Evolutionary conservation across 2,329 filamentous ascomycete species (phyloP).

Genomic region (Venturia aucupariae): DNA sequence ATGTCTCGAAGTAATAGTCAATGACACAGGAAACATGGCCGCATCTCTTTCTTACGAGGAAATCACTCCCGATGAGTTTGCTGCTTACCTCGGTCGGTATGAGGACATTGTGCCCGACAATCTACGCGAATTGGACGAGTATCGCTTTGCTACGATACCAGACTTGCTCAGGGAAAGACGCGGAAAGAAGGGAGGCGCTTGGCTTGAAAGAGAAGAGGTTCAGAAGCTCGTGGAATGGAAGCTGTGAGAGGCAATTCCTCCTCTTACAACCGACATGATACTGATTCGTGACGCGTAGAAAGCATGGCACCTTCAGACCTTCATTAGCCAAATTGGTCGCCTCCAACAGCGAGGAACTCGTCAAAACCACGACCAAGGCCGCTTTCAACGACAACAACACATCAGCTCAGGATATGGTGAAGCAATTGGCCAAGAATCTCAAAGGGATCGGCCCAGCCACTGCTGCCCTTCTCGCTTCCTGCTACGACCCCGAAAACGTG

Average conservation of each 20-base stretch:
- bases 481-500: conserved; percentile 48
- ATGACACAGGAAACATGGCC: background rate
- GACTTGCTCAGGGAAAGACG: conserved; percentile 18
- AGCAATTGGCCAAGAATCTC: conserved; percentile 38
- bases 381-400: conserved; percentile 34
- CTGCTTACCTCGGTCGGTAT: background rate
- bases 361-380: conserved; percentile 41
- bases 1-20: background rate
- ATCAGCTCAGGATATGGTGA: conserved; percentile 13
- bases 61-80: background rate
- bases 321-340: conserved; percentile 38
- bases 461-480: conserved; percentile 62
- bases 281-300: conserved; percentile 23
- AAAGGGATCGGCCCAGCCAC: conserved; percentile 72
- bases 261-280: background rate
- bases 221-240: conserved; percentile 32
- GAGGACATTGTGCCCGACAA: conserved; percentile 13
- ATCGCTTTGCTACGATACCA: conserved; percentile 26
- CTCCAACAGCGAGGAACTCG: conserved; percentile 46
- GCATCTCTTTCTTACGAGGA: background rate
- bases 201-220: conserved; percentile 22
- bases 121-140: conserved; percentile 24
- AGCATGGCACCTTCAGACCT: conserved; percentile 43
- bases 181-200: background rate
- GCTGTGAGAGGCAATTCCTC: conserved; percentile 21